Evolutionary conservation across 2,329 filamentous ascomycete genomes (phyloP).

Genomic region (Xylariaceae sp.): DNA sequence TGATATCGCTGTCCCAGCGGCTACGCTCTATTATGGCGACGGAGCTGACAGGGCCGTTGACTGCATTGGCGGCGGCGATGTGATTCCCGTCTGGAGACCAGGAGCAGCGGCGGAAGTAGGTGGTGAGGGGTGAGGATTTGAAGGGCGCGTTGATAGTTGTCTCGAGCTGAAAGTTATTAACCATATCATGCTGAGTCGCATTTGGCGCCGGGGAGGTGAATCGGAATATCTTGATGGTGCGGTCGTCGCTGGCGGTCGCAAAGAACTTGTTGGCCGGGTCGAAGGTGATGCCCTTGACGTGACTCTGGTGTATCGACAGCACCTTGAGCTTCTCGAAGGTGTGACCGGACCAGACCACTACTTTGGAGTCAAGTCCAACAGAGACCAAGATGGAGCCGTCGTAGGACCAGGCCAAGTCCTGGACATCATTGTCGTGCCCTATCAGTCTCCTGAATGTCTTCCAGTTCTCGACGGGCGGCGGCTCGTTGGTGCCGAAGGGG

Average conservation of each 20-base stretch:
- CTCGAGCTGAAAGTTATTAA: slow-evolving; percentile 94
- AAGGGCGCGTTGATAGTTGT: slow-evolving; percentile 88
- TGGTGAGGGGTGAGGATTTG: slow-evolving; percentile 86
- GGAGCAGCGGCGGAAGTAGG: slow-evolving; percentile 93
- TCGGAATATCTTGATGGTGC: slow-evolving; percentile 93
- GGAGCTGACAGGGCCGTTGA: slow-evolving; percentile 95
- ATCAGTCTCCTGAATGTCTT: slow-evolving; percentile 90
- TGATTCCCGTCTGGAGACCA: slow-evolving; percentile 98
- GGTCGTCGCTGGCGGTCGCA: slow-evolving; percentile 94
- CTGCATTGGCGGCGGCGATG: slow-evolving; percentile 93
- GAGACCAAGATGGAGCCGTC: slow-evolving; percentile 96
- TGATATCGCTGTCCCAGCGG: slow-evolving; percentile 94
- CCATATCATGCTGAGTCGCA: slow-evolving; percentile 89
- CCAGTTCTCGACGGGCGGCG: slow-evolving; percentile 95
- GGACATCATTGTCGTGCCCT: slow-evolving; percentile 97
- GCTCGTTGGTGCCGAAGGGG: slow-evolving; percentile 78
- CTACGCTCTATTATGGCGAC: slow-evolving; percentile 93
- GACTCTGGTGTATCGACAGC: slow-evolving; percentile 87
- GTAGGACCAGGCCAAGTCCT: slow-evolving; percentile 94
- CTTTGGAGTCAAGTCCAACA: slow-evolving; percentile 93
- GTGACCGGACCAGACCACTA: slow-evolving; percentile 96
- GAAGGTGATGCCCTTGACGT: slow-evolving; percentile 98
- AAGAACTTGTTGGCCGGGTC: slow-evolving; percentile 99
- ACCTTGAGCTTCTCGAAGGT: slow-evolving; percentile 98
- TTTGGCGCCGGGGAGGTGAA: slow-evolving; percentile 90